A percentile compares a stretch with the other conserved stretches of the same genome.
phyloP scores from a whole-genome alignment of 1,139 yeast genomes.

The Blastobotrys petasosporus region DNA sequence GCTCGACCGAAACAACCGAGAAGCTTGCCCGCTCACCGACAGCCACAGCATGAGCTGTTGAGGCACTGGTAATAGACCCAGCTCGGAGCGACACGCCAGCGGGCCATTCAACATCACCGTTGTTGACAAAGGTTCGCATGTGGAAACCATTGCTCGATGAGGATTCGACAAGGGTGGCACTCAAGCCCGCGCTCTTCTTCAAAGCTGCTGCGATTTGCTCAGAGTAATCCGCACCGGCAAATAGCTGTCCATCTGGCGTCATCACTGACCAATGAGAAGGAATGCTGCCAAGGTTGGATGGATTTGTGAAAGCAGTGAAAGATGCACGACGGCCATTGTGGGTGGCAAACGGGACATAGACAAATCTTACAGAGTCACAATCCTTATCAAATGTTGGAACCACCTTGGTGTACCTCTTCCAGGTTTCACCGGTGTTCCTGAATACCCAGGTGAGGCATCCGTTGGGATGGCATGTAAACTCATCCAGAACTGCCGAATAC shows the following conservation, averaged over 20 bases:
- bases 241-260: slow-evolving; percentile 12
- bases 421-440: slow-evolving; percentile 17
- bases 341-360: slow-evolving; percentile 12
- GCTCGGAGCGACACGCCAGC: slow-evolving; percentile 5
- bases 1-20: background rate
- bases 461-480: slow-evolving; percentile 10
- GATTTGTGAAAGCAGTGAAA: slow-evolving; percentile 14
- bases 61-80: background rate
- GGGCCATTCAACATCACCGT: slow-evolving; percentile 9
- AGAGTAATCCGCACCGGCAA: slow-evolving; percentile 9
- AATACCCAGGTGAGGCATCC: slow-evolving; percentile 15
- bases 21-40: slow-evolving; percentile 3
- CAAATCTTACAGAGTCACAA: slow-evolving; percentile 4
- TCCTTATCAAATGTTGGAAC: slow-evolving; percentile 11
- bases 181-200: background rate
- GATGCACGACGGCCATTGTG: slow-evolving; percentile 9
- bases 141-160: background rate
- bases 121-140: slow-evolving; percentile 5
- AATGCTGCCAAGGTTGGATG: slow-evolving; percentile 9
- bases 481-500: slow-evolving; percentile 8
- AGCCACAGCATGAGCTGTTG: background rate
- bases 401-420: slow-evolving; percentile 18
- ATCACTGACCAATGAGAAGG: slow-evolving; percentile 14
- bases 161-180: background rate
- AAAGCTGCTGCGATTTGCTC: background rate